Conservation (phyloP, 1,284 basidiomycete species). For the Ceratobasidium sp. region DNA sequence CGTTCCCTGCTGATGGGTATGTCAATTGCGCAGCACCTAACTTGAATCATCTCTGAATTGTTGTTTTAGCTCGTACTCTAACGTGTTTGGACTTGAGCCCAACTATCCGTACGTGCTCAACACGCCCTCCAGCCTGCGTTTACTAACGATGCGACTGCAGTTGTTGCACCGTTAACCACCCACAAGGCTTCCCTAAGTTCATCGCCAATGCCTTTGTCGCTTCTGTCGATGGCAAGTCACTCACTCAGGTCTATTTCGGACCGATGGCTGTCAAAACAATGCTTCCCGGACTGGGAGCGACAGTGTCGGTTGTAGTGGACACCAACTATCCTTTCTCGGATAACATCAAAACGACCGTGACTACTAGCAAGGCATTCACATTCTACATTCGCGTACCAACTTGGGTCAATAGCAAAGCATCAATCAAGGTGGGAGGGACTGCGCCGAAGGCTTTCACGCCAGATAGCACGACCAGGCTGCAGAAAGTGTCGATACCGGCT, state of each 20-base stretch:
- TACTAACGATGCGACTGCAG: constrained; percentile 52
- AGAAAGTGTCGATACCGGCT: constrained; percentile 61
- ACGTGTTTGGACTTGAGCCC: constrained; percentile 53
- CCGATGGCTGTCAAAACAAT: constrained; percentile 64
- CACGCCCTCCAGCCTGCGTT: background rate
- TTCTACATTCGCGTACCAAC: constrained; percentile 70
- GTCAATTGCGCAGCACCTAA: background rate
- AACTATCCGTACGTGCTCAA: constrained; percentile 56
- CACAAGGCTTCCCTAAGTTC: constrained; percentile 72
- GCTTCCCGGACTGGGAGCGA: constrained; percentile 60
- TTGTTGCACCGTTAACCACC: constrained; percentile 73
- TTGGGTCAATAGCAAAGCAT: constrained; percentile 65
- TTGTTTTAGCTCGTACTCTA: constrained; percentile 33
- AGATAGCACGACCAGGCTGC: constrained; percentile 61
- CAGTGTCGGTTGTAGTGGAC: constrained; percentile 62
- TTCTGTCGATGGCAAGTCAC: constrained; percentile 64
- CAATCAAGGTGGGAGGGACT: constrained; percentile 64
- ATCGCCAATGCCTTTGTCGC: constrained; percentile 69
- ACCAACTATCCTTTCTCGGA: constrained; percentile 72
- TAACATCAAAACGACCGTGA: constrained; percentile 65
- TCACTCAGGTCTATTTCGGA: constrained; percentile 70
- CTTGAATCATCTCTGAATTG: background rate
- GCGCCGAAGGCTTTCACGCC: constrained; percentile 59
- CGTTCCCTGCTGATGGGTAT: constrained; percentile 41
- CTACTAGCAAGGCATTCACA: constrained; percentile 64